Base-by-base conservation (phyloP, 2,329 filamentous ascomycete species). In the Monilinia vaccinii-corymbosi region DNA sequence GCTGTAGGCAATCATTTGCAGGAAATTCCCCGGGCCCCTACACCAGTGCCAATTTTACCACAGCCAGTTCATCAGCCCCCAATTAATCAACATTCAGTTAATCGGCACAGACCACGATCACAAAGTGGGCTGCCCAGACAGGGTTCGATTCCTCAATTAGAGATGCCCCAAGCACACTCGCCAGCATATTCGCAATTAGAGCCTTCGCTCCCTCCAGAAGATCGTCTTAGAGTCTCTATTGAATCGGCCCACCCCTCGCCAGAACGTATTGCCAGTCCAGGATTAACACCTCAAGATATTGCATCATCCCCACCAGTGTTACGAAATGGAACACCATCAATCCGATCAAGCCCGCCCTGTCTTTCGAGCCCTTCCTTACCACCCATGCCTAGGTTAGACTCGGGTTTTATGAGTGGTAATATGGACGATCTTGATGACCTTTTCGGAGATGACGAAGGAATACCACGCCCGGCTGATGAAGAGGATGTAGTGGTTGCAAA, bases 281-380 rank as follows among this genome's bases (percentile, higher is more conserved):
- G 79, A 56, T 79, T 87, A 60, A 95, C 91, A 56, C 88, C 91
- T 4, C 85, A 84, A 52, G 89, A 90, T 58, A 90, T 97, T 67
- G 88, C 88, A 1, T 97, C 94, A 0, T 97, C 93, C 4, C 93
- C 93, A 16, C 94, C 94, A 1, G 79, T 95, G 1, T 84, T 91
- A 63, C 81, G 83, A 64, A 81, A 81, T 42, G 77, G 79, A 34
- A 85, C 82, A 61, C 57, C 57, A 11, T 85, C 87, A 5, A 82
- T 84, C 32, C 83, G 86, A 31, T 96, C 92, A 2, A 97, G 93
- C 70, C 94, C 93, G 2, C 80, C 84, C 47, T 78, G 91, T 53
- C 84, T 84, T 9, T 81, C 83, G 0, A 85, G 86, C 77, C 81
- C 77, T 0, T 75, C 79, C 25, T 72, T 85, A 31, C 84, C 85